Percentiles rank a stretch among this genome's conserved stretches.
phyloP scores from a whole-genome alignment of 441 rosid species.

The Metrosideros polymorpha region DNA sequence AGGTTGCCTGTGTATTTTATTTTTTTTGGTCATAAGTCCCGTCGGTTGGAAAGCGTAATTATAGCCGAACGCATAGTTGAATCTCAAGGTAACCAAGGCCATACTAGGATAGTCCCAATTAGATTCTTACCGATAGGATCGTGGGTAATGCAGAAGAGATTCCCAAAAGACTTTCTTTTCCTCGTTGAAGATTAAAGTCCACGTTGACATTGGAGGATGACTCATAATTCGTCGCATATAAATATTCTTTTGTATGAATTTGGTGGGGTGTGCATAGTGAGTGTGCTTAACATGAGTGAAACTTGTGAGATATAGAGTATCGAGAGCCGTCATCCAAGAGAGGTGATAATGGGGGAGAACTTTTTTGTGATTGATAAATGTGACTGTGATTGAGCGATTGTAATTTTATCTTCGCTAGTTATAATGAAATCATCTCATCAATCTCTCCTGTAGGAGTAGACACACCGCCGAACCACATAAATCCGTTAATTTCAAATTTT shows the following conservation, averaged over 20 bases:
- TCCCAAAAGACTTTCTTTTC: too few relatives aligned
- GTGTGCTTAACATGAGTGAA: neutral
- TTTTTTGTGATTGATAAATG: neutral
- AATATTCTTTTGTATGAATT: neutral
- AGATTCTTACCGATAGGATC: too few relatives aligned
- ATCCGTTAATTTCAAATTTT: too few relatives aligned
- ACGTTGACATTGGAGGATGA: too few relatives aligned
- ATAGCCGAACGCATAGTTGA: neutral
- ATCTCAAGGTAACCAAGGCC: too few relatives aligned
- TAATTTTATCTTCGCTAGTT: too few relatives aligned
- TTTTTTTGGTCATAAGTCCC: neutral
- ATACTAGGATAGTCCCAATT: too few relatives aligned
- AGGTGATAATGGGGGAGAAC: neutral
- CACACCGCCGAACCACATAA: neutral
- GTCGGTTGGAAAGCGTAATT: neutral
- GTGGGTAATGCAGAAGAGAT: too few relatives aligned
- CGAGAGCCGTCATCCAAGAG: neutral
- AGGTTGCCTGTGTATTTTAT: neutral
- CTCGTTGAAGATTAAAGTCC: too few relatives aligned
- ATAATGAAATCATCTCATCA: neutral
- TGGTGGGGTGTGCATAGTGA: neutral
- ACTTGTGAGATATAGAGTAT: neutral
- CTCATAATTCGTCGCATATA: neutral
- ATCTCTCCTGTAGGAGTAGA: neutral
- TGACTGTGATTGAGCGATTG: neutral